Conservation (phyloP, 2,329 filamentous ascomycete species). For the Clonostachys rosea region DNA sequence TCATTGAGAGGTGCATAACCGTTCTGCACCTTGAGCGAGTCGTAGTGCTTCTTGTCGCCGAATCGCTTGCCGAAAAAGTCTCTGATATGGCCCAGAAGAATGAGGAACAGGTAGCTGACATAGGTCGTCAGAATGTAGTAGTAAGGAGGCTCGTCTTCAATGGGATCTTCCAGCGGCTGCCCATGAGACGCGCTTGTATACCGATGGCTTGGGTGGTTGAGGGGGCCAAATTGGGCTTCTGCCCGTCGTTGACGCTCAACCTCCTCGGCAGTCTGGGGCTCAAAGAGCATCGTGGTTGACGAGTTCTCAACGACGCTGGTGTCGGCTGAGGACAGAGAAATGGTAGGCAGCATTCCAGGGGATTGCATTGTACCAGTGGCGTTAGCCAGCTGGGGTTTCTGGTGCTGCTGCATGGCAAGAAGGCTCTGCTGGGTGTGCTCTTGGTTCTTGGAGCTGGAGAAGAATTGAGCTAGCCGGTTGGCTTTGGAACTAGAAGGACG, state of each 20-base stretch:
- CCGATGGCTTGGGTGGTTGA: slow-evolving; percentile 74
- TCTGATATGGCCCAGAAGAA: slow-evolving; percentile 89
- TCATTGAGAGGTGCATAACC: slow-evolving; percentile 95
- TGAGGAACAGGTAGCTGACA: slow-evolving; percentile 94
- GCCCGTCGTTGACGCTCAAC: slow-evolving; percentile 68
- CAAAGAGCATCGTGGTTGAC: slow-evolving; percentile 75
- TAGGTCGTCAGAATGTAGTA: slow-evolving; percentile 97
- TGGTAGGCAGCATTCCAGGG: slow-evolving; percentile 78
- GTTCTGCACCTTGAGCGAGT: slow-evolving; percentile 74
- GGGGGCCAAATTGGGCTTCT: slow-evolving; percentile 88
- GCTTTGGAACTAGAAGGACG: slow-evolving; percentile 61
- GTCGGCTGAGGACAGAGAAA: slow-evolving; percentile 83
- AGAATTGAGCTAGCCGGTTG: slow-evolving; percentile 77
- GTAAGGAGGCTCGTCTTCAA: slow-evolving; percentile 95
- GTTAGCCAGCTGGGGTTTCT: slow-evolving; percentile 28
- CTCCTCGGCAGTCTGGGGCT: slow-evolving; percentile 83
- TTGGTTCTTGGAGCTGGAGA: slow-evolving; percentile 74
- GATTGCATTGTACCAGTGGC: slow-evolving; percentile 62
- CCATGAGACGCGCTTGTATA: slow-evolving; percentile 88
- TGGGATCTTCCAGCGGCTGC: slow-evolving; percentile 70
- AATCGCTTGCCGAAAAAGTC: slow-evolving; percentile 99
- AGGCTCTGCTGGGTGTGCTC: slow-evolving; percentile 65
- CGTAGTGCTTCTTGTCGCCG: slow-evolving; percentile 75
- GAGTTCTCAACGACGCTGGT: slow-evolving; percentile 69
- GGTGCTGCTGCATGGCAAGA: slow-evolving; percentile 59